Evolutionary conservation across 2,329 filamentous ascomycete species (phyloP).

Genomic region (Scytalidium sp.): DNA sequence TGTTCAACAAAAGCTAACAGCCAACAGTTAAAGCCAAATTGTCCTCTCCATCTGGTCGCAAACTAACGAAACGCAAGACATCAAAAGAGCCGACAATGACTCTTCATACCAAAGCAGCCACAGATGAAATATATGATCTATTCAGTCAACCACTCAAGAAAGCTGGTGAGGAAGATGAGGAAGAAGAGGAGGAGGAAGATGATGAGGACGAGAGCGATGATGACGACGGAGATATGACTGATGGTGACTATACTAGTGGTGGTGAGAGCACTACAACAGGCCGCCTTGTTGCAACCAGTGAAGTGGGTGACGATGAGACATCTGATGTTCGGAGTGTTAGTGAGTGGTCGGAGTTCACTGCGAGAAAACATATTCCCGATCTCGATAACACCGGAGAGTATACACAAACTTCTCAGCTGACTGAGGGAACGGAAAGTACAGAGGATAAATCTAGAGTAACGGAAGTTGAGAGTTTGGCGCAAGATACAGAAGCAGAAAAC

Average conservation of each 20-base stretch:
- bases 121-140: slow-evolving; percentile 95
- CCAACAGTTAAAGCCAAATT: slow-evolving; percentile 82
- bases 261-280: slow-evolving; percentile 82
- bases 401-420: slow-evolving; percentile 36
- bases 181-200: slow-evolving; percentile 42
- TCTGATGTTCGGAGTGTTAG: slow-evolving; percentile 63
- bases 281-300: slow-evolving; percentile 62
- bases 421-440: slow-evolving; percentile 31
- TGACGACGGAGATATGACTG: slow-evolving; percentile 58
- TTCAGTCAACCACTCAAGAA: slow-evolving; percentile 79
- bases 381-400: slow-evolving; percentile 35
- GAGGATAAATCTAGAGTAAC: slow-evolving; percentile 26
- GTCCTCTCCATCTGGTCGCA: slow-evolving; percentile 82
- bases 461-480: slow-evolving; percentile 26
- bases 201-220: slow-evolving; percentile 47
- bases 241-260: slow-evolving; percentile 78
- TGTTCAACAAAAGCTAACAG: slow-evolving; percentile 25
- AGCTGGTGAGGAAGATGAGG: slow-evolving; percentile 26
- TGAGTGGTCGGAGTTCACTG: slow-evolving; percentile 87
- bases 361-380: slow-evolving; percentile 65
- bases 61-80: slow-evolving; percentile 66
- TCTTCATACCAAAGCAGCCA: slow-evolving; percentile 89
- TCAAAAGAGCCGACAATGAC: slow-evolving; percentile 93
- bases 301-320: slow-evolving; percentile 45
- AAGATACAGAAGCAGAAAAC: slow-evolving; percentile 32